phyloP scores from a whole-genome alignment of 2,329 filamentous ascomycete genomes.

The Aschersonia sp. region DNA sequence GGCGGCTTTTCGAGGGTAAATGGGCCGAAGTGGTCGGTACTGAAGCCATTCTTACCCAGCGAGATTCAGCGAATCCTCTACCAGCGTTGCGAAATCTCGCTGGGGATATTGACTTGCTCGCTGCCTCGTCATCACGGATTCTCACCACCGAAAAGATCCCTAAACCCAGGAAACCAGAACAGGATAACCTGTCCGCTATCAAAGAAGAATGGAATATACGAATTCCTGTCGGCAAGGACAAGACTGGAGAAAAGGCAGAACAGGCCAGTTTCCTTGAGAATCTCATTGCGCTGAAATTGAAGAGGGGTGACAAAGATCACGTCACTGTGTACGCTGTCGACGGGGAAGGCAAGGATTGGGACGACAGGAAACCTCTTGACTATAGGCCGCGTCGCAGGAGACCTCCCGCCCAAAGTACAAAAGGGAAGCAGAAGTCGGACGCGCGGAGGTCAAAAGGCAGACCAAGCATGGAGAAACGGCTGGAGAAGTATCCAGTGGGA shows the following conservation, averaged over 20 bases:
- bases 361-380: slow-evolving; percentile 26
- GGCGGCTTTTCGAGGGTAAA: slow-evolving; percentile 60
- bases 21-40: slow-evolving; percentile 81
- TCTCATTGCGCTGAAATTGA: slow-evolving; percentile 48
- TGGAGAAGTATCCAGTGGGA: slow-evolving; percentile 7
- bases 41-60: slow-evolving; percentile 56
- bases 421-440: slow-evolving; percentile 4
- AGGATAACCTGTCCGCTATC: slow-evolving; percentile 22
- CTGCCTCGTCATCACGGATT: slow-evolving; percentile 51
- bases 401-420: neutral
- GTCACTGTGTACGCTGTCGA: slow-evolving; percentile 44
- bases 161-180: slow-evolving; percentile 24
- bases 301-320: slow-evolving; percentile 48
- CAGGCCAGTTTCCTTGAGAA: slow-evolving; percentile 48
- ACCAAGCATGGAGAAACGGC: neutral
- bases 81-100: slow-evolving; percentile 30
- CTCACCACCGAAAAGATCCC: slow-evolving; percentile 37
- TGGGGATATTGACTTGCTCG: slow-evolving; percentile 50
- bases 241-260: slow-evolving; percentile 30
- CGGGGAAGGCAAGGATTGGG: slow-evolving; percentile 23
- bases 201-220: slow-evolving; percentile 27
- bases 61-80: slow-evolving; percentile 14
- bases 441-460: slow-evolving; percentile 1
- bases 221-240: slow-evolving; percentile 29
- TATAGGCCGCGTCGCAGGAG: slow-evolving; percentile 19